These are phyloP conservation scores for Tetragonia tetragonoides DNA, from an alignment of 148 eudicot genomes.

Conservation along the genomic window DNA sequence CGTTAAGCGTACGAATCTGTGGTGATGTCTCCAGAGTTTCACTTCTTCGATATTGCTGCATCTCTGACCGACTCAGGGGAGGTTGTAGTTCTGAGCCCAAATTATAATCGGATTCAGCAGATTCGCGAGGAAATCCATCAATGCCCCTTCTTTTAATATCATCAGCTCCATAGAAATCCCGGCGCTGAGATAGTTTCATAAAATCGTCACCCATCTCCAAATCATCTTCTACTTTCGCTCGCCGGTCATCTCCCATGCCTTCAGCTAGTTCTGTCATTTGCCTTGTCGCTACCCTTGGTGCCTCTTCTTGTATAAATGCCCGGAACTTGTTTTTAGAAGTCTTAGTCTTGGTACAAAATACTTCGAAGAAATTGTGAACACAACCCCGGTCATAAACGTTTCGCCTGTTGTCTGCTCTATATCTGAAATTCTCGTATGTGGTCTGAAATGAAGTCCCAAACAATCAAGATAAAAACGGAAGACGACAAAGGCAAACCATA, in stretches of 20 bases:
- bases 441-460: slow-evolving; percentile 37
- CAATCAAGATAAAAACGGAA: not conserved
- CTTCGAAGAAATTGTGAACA: slow-evolving; percentile 49
- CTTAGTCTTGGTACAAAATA: slow-evolving; percentile 47
- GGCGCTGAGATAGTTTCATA: slow-evolving; percentile 65
- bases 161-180: slow-evolving; percentile 36
- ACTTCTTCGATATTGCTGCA: slow-evolving; percentile 20
- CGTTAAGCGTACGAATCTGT: slow-evolving; percentile 7
- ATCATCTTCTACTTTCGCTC: slow-evolving; percentile 75
- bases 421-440: slow-evolving; percentile 69
- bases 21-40: slow-evolving; percentile 35
- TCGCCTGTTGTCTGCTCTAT: slow-evolving; percentile 51
- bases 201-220: slow-evolving; percentile 62
- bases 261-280: slow-evolving; percentile 29
- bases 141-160: slow-evolving; percentile 43
- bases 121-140: slow-evolving; percentile 37
- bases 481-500: not conserved
- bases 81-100: slow-evolving; percentile 32
- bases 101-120: slow-evolving; percentile 36
- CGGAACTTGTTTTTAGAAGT: slow-evolving; percentile 64
- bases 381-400: slow-evolving; percentile 66
- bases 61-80: slow-evolving; percentile 16
- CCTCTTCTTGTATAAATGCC: slow-evolving; percentile 42
- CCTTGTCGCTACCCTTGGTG: slow-evolving; percentile 35
- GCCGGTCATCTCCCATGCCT: slow-evolving; percentile 32